These are phyloP conservation scores for Kluyveromyces siamensis DNA, from an alignment of 805 yeast genomes.

Conservation along the genomic window DNA sequence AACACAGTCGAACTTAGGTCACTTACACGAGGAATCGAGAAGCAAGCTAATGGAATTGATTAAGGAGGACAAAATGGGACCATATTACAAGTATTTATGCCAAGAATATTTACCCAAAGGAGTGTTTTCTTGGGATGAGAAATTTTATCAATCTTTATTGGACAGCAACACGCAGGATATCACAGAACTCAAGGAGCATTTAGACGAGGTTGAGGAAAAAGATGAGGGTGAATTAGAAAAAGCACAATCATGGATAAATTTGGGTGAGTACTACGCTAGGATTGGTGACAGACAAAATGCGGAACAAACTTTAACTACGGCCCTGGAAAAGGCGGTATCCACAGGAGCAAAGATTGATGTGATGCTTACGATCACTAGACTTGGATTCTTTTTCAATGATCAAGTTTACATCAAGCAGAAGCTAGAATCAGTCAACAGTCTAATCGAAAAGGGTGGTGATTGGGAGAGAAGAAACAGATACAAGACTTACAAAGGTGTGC, in stretches of 20 bases:
- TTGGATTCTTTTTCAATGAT: constrained; percentile 87
- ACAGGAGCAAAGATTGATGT: constrained; percentile 89
- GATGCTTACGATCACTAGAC: constrained; percentile 66
- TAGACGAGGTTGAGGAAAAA: constrained; percentile 42
- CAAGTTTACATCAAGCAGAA: constrained; percentile 57
- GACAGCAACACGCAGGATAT: constrained; percentile 49
- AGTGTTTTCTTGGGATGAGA: constrained; percentile 49
- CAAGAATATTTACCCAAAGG: constrained; percentile 32
- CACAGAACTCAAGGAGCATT: constrained; percentile 34
- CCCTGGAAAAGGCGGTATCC: constrained; percentile 71
- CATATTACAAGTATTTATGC: constrained; percentile 67
- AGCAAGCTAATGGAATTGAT: constrained; percentile 45
- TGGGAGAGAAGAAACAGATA: constrained; percentile 97
- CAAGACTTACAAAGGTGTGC: constrained; percentile 85
- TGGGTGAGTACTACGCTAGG: constrained; percentile 81
- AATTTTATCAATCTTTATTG: constrained; percentile 41
- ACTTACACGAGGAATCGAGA: constrained; percentile 35
- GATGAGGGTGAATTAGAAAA: constrained; percentile 82
- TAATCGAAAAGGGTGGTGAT: constrained; percentile 95
- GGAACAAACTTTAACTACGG: constrained; percentile 53
- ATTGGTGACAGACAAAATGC: constrained; percentile 79
- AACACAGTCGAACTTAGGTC: constrained; percentile 30
- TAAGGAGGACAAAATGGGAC: constrained; percentile 59
- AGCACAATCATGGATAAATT: constrained; percentile 62
- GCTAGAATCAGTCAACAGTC: constrained; percentile 59